A percentile compares a stretch with the other conserved stretches of the same genome.
These are phyloP conservation scores for Skeletonema tropicum DNA, from an alignment of 108 stramenopile genomes.

Conservation along the genomic window DNA sequence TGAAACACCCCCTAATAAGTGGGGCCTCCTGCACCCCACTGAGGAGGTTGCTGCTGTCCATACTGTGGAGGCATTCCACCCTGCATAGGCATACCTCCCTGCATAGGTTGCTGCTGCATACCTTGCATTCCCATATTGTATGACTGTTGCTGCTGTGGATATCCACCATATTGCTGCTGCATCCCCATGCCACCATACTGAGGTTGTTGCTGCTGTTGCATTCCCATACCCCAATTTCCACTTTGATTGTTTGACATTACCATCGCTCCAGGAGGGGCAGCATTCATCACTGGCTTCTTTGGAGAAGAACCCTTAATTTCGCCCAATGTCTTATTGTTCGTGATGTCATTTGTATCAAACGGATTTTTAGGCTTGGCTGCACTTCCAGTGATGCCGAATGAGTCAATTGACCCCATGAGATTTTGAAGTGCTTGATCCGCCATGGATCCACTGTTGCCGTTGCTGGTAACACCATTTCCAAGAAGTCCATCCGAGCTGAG, in stretches of 20 bases:
- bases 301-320: constrained; percentile 39
- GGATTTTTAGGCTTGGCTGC: constrained; percentile 43
- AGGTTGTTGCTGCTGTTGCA: constrained; percentile 46
- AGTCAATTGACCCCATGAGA: constrained; percentile 45
- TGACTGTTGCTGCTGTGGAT: constrained; percentile 23
- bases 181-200: constrained; percentile 41
- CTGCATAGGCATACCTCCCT: constrained; percentile 22
- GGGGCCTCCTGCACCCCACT: constrained; percentile 34
- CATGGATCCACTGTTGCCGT: constrained; percentile 20
- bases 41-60: constrained; percentile 59
- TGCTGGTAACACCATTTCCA: constrained; percentile 17
- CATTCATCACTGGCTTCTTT: constrained; percentile 58
- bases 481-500: constrained; percentile 52
- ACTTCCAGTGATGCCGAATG: constrained; percentile 31
- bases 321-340: constrained; percentile 55
- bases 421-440: constrained; percentile 43
- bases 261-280: constrained; percentile 59
- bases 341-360: constrained; percentile 62
- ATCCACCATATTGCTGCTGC: constrained; percentile 24
- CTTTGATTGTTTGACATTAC: constrained; percentile 65
- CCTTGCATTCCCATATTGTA: constrained; percentile 34
- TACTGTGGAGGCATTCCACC: constrained; percentile 51
- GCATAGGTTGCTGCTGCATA: constrained; percentile 47
- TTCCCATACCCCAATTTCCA: constrained; percentile 71
- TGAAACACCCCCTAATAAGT: constrained; percentile 13